These are phyloP conservation scores for Pyrus communis DNA, from an alignment of 306 rosid species.

Conservation along the genomic window DNA sequence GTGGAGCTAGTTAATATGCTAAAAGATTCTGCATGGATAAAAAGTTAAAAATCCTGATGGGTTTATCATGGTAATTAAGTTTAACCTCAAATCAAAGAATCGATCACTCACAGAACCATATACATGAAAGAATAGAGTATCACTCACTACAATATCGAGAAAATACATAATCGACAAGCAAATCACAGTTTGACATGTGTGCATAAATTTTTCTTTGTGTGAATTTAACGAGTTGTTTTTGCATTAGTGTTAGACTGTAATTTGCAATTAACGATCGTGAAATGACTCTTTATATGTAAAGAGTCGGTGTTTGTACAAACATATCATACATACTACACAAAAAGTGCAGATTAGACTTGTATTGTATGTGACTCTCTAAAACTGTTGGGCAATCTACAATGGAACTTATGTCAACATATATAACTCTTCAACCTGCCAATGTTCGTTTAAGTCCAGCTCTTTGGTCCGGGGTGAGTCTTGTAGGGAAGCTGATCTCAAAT, in stretches of 20 bases:
- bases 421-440: constrained; percentile 34
- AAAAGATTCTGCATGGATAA: too few species aligned
- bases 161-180: too few species aligned
- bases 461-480: constrained; percentile 61
- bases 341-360: not conserved
- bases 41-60: too few species aligned
- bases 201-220: too few species aligned
- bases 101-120: not conserved
- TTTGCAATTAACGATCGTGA: too few species aligned
- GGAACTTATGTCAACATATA: not conserved
- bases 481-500: constrained; percentile 76
- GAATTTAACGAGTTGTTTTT: not conserved
- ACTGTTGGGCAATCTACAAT: not conserved
- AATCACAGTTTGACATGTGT: not conserved
- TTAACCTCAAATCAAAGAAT: not conserved
- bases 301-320: too few species aligned
- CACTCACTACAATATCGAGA: not conserved
- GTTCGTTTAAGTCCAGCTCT: constrained; percentile 58
- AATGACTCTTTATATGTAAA: not conserved
- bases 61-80: not conserved
- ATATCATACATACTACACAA: not conserved
- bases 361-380: not conserved
- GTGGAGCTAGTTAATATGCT: too few species aligned
- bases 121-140: not conserved
- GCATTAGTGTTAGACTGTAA: not conserved